These are phyloP conservation scores for Wilcoxina mikolae DNA, from an alignment of 495 filamentous ascomycete genomes.

Conservation along the genomic window DNA sequence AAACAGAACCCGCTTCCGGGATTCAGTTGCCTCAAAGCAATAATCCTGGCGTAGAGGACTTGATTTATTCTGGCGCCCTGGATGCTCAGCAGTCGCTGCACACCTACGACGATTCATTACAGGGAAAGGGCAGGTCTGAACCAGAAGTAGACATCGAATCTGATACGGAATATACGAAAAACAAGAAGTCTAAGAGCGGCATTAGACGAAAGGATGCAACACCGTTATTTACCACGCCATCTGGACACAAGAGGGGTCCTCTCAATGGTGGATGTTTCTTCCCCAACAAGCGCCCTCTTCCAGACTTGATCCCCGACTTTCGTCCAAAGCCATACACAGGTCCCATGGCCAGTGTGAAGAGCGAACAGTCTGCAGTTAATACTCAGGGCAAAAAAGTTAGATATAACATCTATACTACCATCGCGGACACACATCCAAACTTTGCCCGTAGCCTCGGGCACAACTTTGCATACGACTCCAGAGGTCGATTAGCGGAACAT, in stretches of 20 bases:
- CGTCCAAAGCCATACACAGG: not conserved
- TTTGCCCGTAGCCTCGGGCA: not conserved
- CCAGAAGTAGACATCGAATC: not conserved
- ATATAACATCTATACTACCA: not conserved
- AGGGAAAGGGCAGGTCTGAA: not conserved
- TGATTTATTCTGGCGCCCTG: not conserved
- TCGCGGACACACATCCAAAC: not conserved
- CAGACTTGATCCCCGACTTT: not conserved
- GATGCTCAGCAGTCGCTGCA: not conserved
- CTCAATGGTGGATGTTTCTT: conserved; percentile 3
- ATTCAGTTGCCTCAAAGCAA: not conserved
- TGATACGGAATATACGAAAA: not conserved
- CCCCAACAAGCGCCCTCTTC: not conserved
- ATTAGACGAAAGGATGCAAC: not conserved
- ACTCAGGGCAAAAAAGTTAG: not conserved
- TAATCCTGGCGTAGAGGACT: not conserved
- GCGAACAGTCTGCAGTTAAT: not conserved
- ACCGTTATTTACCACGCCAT: not conserved
- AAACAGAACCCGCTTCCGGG: not conserved
- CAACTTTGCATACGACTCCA: not conserved
- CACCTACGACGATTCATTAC: not conserved
- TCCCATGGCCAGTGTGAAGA: not conserved
- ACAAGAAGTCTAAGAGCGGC: not conserved
- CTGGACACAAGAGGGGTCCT: conserved; percentile 4
- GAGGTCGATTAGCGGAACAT: not conserved